Evolutionary conservation across 225 moss, liverwort and hornwort genomes (phyloP).

Genomic region (Physcomitrellopsis africana): DNA sequence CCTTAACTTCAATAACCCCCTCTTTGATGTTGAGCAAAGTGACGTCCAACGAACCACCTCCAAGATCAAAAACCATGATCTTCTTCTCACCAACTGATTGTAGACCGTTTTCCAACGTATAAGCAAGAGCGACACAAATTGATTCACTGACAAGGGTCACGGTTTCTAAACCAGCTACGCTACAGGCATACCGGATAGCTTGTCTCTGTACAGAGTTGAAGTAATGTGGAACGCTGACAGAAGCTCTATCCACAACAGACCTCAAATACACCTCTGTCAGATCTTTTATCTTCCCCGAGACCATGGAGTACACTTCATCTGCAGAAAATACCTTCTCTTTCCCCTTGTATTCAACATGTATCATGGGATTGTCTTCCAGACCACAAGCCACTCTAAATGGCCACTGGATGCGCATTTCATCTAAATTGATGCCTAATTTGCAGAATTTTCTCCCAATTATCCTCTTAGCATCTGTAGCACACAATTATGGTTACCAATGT

Average conservation of each 20-base stretch:
- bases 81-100: constrained; percentile 26
- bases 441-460: constrained; percentile 44
- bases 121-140: constrained; percentile 41
- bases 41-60: constrained; percentile 46
- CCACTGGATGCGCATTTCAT: constrained; percentile 40
- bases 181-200: constrained; percentile 46
- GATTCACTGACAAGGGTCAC: constrained; percentile 44
- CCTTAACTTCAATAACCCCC: constrained; percentile 33
- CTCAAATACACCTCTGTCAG: constrained; percentile 38
- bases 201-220: constrained; percentile 47
- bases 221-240: constrained; percentile 42
- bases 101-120: constrained; percentile 25
- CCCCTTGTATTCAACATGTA: constrained; percentile 45
- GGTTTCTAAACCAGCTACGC: constrained; percentile 45
- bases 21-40: constrained; percentile 32
- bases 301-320: constrained; percentile 31
- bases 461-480: constrained; percentile 43
- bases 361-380: constrained; percentile 30
- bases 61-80: constrained; percentile 47
- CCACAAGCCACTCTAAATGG: constrained; percentile 42
- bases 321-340: constrained; percentile 40
- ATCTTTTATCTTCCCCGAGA: constrained; percentile 38
- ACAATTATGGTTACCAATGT: constrained; percentile 7
- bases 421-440: constrained; percentile 33
- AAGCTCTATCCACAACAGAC: constrained; percentile 35